Evolutionary conservation across 2,329 filamentous ascomycete species (phyloP).

Genomic region (Pseudogymnoascus sp.): DNA sequence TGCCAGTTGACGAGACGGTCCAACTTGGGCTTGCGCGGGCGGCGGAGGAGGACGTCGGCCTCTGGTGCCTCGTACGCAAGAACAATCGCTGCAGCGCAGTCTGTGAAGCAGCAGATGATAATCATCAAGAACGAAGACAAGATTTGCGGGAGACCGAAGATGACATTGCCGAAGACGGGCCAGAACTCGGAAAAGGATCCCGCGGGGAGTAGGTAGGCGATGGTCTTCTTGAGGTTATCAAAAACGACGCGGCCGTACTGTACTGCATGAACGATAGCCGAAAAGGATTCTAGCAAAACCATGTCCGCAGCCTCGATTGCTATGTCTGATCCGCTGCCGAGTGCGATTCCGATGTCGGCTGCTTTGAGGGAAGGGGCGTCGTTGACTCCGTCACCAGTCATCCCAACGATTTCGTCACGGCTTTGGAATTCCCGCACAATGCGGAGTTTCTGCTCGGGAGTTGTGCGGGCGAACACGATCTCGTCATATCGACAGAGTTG

Average conservation of each 20-base stretch:
- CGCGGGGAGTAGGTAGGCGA: conserved; percentile 53
- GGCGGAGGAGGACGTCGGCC: conserved; percentile 64
- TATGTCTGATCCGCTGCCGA: conserved; percentile 50
- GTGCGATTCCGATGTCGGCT: conserved; percentile 52
- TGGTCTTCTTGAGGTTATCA: conserved; percentile 70
- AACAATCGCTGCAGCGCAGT: conserved; percentile 65
- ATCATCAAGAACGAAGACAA: conserved; percentile 54
- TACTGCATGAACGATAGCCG: conserved; percentile 63
- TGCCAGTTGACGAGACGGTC: conserved; percentile 69
- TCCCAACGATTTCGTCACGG: conserved; percentile 50
- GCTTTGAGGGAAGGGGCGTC: conserved; percentile 49
- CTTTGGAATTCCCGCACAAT: conserved; percentile 71
- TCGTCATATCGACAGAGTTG: conserved; percentile 59
- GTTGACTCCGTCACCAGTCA: conserved; percentile 43
- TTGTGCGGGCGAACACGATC: conserved; percentile 70
- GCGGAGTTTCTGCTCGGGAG: conserved; percentile 71
- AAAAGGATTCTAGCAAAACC: conserved; percentile 60
- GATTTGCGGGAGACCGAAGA: conserved; percentile 56
- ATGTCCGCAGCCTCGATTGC: conserved; percentile 55
- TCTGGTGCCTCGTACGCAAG: conserved; percentile 74
- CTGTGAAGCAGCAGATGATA: conserved; percentile 57
- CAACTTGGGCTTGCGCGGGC: conserved; percentile 60
- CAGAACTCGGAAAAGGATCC: conserved; percentile 55
- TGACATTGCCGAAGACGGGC: conserved; percentile 59
- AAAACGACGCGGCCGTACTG: conserved; percentile 69